A percentile compares a stretch with the other conserved stretches of the same genome.
phyloP scores from a whole-genome alignment of 176 grass and related monocot species.

The Musa itinerans region DNA sequence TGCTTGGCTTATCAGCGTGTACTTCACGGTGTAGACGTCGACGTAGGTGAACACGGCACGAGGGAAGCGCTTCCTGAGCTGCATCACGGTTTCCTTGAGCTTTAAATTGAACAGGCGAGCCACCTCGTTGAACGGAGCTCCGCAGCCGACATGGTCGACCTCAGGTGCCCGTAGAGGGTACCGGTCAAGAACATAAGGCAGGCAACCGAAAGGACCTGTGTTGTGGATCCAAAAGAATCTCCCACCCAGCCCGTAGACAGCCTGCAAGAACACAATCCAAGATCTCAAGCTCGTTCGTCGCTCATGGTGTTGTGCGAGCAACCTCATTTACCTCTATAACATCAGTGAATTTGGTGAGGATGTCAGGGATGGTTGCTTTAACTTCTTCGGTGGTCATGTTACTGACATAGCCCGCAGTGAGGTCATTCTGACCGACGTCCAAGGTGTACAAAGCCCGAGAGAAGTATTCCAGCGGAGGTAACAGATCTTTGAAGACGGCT shows the following conservation, averaged over 20 bases:
- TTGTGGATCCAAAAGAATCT: conserved; percentile 97
- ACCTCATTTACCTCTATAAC: conserved; percentile 42
- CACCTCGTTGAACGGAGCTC: conserved; percentile 58
- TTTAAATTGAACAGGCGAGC: conserved; percentile 60
- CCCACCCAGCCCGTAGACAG: conserved; percentile 39
- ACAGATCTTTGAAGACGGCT: conserved; percentile 50
- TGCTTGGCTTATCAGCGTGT: conserved; percentile 57
- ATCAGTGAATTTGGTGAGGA: conserved; percentile 52
- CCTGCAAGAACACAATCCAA: conserved; percentile 28
- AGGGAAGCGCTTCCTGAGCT: conserved; percentile 43
- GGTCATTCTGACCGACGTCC: conserved; percentile 90
- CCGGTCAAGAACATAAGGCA: conserved; percentile 57
- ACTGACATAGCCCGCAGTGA: conserved; percentile 63
- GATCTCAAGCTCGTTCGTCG: too few species aligned
- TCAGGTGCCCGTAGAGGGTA: conserved; percentile 22
- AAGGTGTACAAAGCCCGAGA: conserved; percentile 89
- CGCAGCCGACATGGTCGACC: conserved; percentile 49
- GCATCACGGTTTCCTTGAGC: conserved; percentile 63
- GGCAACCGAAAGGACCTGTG: conserved; percentile 86
- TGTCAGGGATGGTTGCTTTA: conserved; percentile 50
- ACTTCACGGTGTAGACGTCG: conserved; percentile 75
- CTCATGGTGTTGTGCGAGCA: too few species aligned
- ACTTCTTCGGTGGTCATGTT: conserved; percentile 59
- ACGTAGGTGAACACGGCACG: conserved; percentile 70
- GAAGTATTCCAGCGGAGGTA: conserved; percentile 69